Evolutionary conservation across 2,329 filamentous ascomycete species (phyloP), one percentile per base, ranked within the genome.

Genomic region (Torrubiellomyces zombiae): DNA sequence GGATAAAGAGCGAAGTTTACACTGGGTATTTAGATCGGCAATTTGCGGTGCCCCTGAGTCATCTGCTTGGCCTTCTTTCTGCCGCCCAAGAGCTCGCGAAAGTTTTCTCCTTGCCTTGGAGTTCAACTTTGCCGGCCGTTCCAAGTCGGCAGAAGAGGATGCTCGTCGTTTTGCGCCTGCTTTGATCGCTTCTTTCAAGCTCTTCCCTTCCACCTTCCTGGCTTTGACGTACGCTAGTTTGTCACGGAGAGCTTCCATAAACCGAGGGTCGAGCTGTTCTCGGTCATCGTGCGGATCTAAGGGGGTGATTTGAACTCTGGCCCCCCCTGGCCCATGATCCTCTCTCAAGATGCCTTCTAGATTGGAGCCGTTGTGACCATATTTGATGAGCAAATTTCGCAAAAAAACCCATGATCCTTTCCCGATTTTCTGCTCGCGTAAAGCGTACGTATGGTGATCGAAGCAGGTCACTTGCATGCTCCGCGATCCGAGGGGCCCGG

Each of bases 331-430:
- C 2, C 38, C 37, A 5, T 49, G 49, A 37, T 89, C 79, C 25
- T 61, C 58, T 35, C 75, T 71, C 13, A 93, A 47, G 26, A 58
- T 67, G 3, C 78, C 85, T 46, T 93, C 83, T 0, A 93, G 53
- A 30, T 65, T 63, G 4, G 47, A 43, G 14, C 45, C 54, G 23
- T 60, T 57, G 24, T 43, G 54, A 9, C 64, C 63, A 12, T 50
- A 51, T 33, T 75, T 80, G 33, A 82, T 60, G 12, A 75, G 75
- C 4, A 92, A 59, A 38, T 94, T 93, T 13, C 56, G 61, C 5
- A 94, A 47, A 4, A 51, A 51, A 3, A 92, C 51, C 58, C 75
- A 74, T 14, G 69, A 55, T 4, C 67, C 66, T n/a, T 53, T 45
- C 3, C 57, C 51, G 14, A 89, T 51, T 6, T 67, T 25, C 1